Conservation (phyloP, 78 protist genomes). For the Dictyostelium brefeldianum region DNA sequence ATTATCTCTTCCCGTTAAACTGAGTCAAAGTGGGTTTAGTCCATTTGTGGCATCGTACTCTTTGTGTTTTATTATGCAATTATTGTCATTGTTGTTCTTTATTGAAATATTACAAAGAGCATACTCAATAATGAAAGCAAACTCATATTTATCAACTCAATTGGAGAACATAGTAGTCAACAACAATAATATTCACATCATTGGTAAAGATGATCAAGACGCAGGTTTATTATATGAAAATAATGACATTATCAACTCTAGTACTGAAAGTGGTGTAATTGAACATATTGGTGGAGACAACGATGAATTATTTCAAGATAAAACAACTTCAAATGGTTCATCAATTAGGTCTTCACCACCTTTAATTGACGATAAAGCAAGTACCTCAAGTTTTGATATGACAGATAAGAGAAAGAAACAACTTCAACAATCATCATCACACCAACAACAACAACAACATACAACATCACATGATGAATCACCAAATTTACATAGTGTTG, state of each 20-base stretch:
- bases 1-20: slow-evolving; percentile 65
- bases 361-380: background rate
- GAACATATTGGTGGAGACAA: background rate
- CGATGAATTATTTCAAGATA: background rate
- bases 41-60: slow-evolving; percentile 72
- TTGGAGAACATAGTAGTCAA: background rate
- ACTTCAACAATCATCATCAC: background rate
- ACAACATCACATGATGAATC: background rate
- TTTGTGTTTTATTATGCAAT: slow-evolving; percentile 66
- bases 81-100: slow-evolving; percentile 44
- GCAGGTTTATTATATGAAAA: background rate
- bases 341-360: slow-evolving; percentile 29
- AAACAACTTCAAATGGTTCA: slow-evolving; percentile 3
- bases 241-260: background rate
- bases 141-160: background rate
- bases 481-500: slow-evolving; percentile 67
- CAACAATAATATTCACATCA: no score
- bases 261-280: background rate
- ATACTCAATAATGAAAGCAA: slow-evolving; percentile 38
- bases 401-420: background rate
- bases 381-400: background rate
- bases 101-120: slow-evolving; percentile 70
- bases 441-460: background rate
- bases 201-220: background rate
- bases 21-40: slow-evolving; percentile 49